Evolutionary conservation across 2,329 filamentous ascomycete genomes (phyloP).

Genomic region (Trichoderma brevicompactum): DNA sequence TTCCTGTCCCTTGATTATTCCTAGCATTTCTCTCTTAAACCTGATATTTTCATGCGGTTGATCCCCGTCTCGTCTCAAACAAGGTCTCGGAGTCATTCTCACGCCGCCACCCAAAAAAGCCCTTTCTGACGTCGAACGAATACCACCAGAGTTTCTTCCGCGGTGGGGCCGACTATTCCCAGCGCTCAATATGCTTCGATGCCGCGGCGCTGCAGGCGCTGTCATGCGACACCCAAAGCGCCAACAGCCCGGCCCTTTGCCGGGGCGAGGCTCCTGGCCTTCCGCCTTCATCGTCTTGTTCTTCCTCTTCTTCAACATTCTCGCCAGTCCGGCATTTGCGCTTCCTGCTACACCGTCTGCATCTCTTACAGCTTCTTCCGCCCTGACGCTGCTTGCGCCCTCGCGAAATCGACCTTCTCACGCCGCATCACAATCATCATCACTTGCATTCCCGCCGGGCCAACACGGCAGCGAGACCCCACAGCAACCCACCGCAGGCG

Average conservation of each 20-base stretch:
- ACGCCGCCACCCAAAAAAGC: too few relatives aligned
- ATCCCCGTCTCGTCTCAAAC: neutral
- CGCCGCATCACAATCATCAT: neutral
- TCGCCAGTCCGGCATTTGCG: neutral
- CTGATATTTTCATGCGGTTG: neutral
- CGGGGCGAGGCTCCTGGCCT: neutral
- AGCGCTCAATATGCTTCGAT: neutral
- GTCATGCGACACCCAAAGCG: slow-evolving; percentile 25
- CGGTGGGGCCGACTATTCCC: slow-evolving; percentile 13
- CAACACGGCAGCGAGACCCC: slow-evolving; percentile 9
- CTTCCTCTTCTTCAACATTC: neutral
- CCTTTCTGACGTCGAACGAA: slow-evolving; percentile 6
- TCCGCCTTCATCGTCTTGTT: neutral
- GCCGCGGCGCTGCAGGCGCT: too few relatives aligned
- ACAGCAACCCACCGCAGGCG: slow-evolving; percentile 9
- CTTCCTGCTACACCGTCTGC: neutral
- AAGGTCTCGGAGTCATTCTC: neutral
- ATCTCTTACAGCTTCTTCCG: neutral
- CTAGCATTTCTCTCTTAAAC: neutral
- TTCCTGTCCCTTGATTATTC: neutral
- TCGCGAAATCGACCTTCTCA: neutral
- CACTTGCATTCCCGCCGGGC: neutral
- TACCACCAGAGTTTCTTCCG: neutral
- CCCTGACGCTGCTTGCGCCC: neutral
- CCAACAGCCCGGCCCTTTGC: neutral